These are phyloP conservation scores for Aegle marmelos DNA, from an alignment of 345 rosid species.

Conservation along the genomic window DNA sequence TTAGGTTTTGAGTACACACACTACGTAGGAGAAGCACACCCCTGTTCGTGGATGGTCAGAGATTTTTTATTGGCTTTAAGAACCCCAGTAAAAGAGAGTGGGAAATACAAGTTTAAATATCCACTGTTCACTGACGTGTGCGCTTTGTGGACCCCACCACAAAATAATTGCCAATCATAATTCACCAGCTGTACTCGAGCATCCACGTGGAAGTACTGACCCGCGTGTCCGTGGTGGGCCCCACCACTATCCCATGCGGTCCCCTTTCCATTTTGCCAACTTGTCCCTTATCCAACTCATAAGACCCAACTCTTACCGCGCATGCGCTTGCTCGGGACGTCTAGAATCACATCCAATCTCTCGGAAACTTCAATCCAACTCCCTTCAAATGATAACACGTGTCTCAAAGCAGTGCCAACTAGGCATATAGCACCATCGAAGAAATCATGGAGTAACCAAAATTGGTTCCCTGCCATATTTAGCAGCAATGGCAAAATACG, in stretches of 20 bases:
- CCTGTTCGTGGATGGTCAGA: background rate
- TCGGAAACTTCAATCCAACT: conserved; percentile 19
- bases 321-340: conserved; percentile 7
- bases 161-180: background rate
- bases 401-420: conserved; percentile 8
- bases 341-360: conserved; percentile 17
- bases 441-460: no score
- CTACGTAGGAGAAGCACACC: background rate
- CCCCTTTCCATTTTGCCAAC: background rate
- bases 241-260: conserved; percentile 28
- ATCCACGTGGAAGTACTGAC: conserved; percentile 13
- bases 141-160: background rate
- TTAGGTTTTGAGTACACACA: background rate
- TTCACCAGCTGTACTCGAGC: background rate
- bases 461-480: background rate
- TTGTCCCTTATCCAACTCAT: background rate
- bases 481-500: background rate
- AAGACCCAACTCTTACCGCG: conserved; percentile 9
- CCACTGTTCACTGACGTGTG: background rate
- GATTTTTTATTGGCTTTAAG: no score
- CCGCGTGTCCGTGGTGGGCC: background rate
- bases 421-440: background rate
- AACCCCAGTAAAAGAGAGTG: background rate
- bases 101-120: background rate
- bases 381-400: conserved; percentile 9